Conservation (phyloP, 2,329 filamentous ascomycete genomes). For the Fusarium humuli region DNA sequence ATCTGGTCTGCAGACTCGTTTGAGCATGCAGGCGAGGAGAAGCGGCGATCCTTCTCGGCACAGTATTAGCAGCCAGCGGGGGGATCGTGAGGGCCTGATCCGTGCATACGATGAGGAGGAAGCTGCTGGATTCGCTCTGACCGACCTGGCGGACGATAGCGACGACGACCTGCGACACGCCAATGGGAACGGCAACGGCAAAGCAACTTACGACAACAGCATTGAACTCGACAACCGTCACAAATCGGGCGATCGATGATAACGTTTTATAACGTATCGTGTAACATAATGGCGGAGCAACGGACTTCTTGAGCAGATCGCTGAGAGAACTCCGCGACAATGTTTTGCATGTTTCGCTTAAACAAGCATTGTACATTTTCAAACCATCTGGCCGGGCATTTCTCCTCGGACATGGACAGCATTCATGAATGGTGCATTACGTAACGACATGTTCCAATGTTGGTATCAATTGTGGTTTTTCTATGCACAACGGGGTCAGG, state of each 20-base stretch:
- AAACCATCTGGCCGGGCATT: constrained; percentile 41
- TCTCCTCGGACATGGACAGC: constrained; percentile 36
- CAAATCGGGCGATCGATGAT: constrained; percentile 55
- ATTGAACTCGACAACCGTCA: constrained; percentile 66
- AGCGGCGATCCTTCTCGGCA: constrained; percentile 74
- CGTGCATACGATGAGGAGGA: constrained; percentile 90
- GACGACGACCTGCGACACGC: constrained; percentile 67
- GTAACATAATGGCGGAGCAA: constrained; percentile 40
- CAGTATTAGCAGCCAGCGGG: constrained; percentile 72
- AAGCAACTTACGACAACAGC: constrained; percentile 55
- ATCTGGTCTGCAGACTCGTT: constrained; percentile 86
- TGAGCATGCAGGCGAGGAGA: constrained; percentile 91
- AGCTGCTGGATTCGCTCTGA: constrained; percentile 77
- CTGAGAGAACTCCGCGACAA: constrained; percentile 15
- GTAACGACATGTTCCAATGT: constrained; percentile 37
- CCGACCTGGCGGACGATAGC: constrained; percentile 82
- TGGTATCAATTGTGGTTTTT: constrained; percentile 39
- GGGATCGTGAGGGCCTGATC: constrained; percentile 85
- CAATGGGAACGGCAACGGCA: constrained; percentile 57
- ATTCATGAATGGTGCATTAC: constrained; percentile 41
- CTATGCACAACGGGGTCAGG: constrained; percentile 29
- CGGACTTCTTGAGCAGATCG: constrained; percentile 2
- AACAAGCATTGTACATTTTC: constrained; percentile 47
- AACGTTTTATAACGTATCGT: neutral
- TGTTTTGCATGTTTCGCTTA: constrained; percentile 36